Base-by-base conservation (phyloP, 2,329 filamentous ascomycete species). In the Salinomyces thailandicus region DNA sequence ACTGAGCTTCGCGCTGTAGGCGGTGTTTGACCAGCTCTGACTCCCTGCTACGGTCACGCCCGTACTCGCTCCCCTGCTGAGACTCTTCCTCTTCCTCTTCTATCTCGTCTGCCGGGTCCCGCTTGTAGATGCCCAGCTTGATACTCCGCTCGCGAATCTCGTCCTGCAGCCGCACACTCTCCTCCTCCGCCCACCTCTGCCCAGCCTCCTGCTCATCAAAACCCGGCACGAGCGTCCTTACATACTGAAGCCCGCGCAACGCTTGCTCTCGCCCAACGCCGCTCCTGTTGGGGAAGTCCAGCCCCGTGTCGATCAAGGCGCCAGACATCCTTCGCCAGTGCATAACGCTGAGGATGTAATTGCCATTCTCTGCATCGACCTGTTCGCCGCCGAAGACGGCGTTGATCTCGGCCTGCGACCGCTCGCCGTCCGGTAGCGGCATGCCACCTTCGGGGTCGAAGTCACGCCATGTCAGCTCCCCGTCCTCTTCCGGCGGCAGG, bases 361-460 rank as follows among this genome's bases (percentile, higher is more conserved):
- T 61, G 28, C 56, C 58, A 3, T 42, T 52, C 5, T 59, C 57
- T 14, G 29, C 40, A 32, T 55, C 50, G 8, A 57, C 32, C 12
- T 50, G 38, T 17, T 51, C 41, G n/a, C 38, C 39, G 18, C 49
- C 50, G 29, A 61, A 61, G 16, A 60, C 50, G 18, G 38, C 40
- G 26, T 51, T 43, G 33, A 61, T 49, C 30, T 56, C 43, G 1
- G 43, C 22, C 20, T 50, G 45, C 5, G 36, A 43, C 5, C 50
- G 48, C 31, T 58, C 57, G 37, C 53, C 52, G n/a, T 42, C 36
- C 2, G 50, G 50, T 12, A 60, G 36, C 14, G 57, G 57, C 47
- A 61, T 57, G 15, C 58, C 58, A 5, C 53, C 55, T 27, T 46
- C 50, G 12, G 57, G 54, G 33, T 57, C 56, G 41, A 59, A 61